Base-by-base conservation (phyloP, 768 basidiomycete species). In the Collybiopsis confluens region DNA sequence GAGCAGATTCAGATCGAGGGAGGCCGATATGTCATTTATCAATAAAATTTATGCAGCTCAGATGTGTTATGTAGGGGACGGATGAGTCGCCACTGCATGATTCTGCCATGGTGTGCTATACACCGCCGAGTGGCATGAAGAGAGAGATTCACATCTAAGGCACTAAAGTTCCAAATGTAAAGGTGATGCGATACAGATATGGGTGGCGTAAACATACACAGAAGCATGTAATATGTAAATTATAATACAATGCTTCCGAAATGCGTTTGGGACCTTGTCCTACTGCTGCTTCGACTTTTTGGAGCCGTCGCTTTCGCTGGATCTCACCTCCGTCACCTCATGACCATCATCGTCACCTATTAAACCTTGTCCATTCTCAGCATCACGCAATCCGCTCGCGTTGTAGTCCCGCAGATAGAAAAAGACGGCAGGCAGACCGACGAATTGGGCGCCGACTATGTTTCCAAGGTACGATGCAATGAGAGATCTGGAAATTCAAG, bases 401-500 rank as follows among this genome's bases (percentile, higher is more conserved):
- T 67, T 56, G 65, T 76, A 78, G 60, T 86, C 82, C 28, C 62
- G 62, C 4, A 88, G 76, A 60, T 84, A 83, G 68, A 85, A 82
- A 62, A 86, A 86, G 4, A 73, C 69, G 1, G 77, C 83, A 2
- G 87, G 87, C 3, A 88, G 62, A 28, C 73, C 87, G 24, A 89
- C 83, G 40, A 85, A 66, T 27, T 83, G 68, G 8, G 73, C 87
- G 1, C 87, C 87, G 28, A 88, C 70, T 28, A 83, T 74, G 64
- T 89, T 89, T 10, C 87, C 87, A 42, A 88, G 55, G 61, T 76
- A 80, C 2, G 86, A 61, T 1, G 87, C 83, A 60, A 88, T 80
- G 28, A 88, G 63, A 2, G 87, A 88, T 62, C 77, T 77, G 47
- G 49, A n/a, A n/a, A n/a, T n/a, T n/a, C n/a, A n/a, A n/a, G 41